These are phyloP conservation scores for Pichia kudriavzevii DNA, from an alignment of 1,139 yeast species.

Conservation along the genomic window DNA sequence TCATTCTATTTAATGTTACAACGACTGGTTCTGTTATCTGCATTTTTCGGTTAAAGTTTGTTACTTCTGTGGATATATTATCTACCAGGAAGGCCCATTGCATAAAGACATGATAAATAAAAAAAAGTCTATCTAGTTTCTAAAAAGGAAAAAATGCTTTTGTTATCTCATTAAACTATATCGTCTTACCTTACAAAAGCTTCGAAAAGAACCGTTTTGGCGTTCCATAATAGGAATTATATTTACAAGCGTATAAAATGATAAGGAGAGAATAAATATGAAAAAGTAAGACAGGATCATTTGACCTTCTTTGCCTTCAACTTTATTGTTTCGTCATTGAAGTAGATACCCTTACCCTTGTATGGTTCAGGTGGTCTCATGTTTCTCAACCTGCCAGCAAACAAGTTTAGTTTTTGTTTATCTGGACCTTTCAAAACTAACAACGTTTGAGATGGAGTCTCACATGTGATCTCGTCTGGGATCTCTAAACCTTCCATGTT, in stretches of 20 bases:
- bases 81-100: no score
- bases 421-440: constrained; percentile 79
- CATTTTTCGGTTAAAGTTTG: no score
- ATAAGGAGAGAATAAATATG: not conserved
- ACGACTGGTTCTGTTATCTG: no score
- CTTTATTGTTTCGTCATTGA: constrained; percentile 83
- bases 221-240: not conserved
- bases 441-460: constrained; percentile 83
- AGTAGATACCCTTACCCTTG: constrained; percentile 95
- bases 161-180: no score
- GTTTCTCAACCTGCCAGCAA: constrained; percentile 83
- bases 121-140: no score
- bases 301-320: constrained; percentile 90
- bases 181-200: no score
- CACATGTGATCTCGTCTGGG: constrained; percentile 69
- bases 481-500: constrained; percentile 56
- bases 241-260: constrained; percentile 3
- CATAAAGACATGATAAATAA: no score
- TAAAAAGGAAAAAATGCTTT: no score
- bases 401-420: constrained; percentile 78
- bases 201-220: no score
- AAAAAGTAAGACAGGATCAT: constrained; percentile 30
- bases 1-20: no score
- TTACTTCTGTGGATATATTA: no score
- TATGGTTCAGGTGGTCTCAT: constrained; percentile 96